Base-by-base conservation (phyloP, 257 asterid genomes). In the Vinca minor region DNA sequence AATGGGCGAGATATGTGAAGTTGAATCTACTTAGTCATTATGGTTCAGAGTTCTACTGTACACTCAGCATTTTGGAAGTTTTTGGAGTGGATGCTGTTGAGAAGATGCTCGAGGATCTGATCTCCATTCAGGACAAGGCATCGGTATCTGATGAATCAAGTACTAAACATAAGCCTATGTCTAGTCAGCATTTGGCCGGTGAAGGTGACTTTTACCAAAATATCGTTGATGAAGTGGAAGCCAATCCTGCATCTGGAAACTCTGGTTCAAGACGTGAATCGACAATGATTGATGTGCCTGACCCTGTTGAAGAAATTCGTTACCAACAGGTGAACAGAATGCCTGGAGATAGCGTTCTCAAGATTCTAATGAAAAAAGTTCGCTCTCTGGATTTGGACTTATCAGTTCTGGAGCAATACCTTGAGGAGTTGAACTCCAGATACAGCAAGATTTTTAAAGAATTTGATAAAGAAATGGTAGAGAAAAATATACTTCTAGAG, bases 261-360 rank as follows among this genome's bases (percentile, higher is more conserved):
- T 50, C 83, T 49, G 84, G 84, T 41, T 58, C 23, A 63, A 90
- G 74, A 63, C 77, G 60, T 36, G 81, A 82, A 55, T 66, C 65
- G 34, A 9, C 66, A 23, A 81, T 76, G 45, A 65, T 57, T 26
- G 89, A 81, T 21, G 77, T 76, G 57, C 86, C 85, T n/a, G 93
- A 87, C 53, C 91, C 84, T n/a, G 80, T 81, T 52, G 97, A 89
- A 58, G 97, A 89, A 80, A 64, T 77, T 56, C 87, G 82, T 17
- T 85, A 79, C 44, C 89, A 78, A 59, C 96, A 87, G 64, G 82
- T 85, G 60, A 87, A 86, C 73, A 79, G 96, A 83, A 83, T 89
- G 94, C 97, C 96, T 11, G 99, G 97, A 59, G 99, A 93, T 72
- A 89, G 94, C 77, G 97, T 91, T 72, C 96, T 93, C 66, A 89